These are phyloP conservation scores for Digitaria exilis DNA, from an alignment of 202 grass and related monocot genomes.

Conservation along the genomic window DNA sequence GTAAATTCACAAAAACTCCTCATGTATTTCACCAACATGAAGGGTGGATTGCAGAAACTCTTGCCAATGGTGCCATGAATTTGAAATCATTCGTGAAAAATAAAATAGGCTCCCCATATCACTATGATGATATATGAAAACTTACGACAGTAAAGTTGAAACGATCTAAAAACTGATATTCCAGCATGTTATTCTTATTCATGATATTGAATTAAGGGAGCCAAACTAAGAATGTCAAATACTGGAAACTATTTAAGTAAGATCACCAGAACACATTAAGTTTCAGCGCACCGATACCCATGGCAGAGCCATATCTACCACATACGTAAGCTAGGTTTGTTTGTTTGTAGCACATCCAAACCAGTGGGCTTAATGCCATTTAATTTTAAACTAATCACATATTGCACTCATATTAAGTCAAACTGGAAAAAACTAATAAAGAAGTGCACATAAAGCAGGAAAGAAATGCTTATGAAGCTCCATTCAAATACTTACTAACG, in stretches of 20 bases:
- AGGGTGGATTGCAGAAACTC: not conserved
- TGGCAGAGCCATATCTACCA: not conserved
- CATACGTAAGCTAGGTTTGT: not conserved
- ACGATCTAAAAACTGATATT: not conserved
- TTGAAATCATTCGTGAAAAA: not conserved
- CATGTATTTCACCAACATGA: not conserved
- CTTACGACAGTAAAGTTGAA: not conserved
- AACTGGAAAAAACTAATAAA: not conserved
- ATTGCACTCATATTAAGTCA: not conserved
- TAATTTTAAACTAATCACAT: not conserved
- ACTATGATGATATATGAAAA: not conserved
- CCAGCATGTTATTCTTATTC: conserved; percentile 3
- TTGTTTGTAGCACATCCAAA: conserved; percentile 3
- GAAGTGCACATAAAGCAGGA: not conserved
- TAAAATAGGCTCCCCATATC: conserved; percentile 3
- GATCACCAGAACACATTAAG: not conserved
- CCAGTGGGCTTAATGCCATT: not conserved
- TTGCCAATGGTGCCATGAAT: not conserved
- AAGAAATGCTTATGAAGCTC: not conserved
- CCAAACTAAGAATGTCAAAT: conserved; percentile 2
- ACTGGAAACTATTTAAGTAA: not conserved
- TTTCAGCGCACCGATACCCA: not conserved
- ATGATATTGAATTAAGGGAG: not conserved
- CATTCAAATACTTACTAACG: conserved; percentile 52
- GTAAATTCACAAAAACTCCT: conserved; percentile 5